These are phyloP conservation scores for Rhodocollybia butyracea DNA, from an alignment of 768 basidiomycete genomes.

Conservation along the genomic window DNA sequence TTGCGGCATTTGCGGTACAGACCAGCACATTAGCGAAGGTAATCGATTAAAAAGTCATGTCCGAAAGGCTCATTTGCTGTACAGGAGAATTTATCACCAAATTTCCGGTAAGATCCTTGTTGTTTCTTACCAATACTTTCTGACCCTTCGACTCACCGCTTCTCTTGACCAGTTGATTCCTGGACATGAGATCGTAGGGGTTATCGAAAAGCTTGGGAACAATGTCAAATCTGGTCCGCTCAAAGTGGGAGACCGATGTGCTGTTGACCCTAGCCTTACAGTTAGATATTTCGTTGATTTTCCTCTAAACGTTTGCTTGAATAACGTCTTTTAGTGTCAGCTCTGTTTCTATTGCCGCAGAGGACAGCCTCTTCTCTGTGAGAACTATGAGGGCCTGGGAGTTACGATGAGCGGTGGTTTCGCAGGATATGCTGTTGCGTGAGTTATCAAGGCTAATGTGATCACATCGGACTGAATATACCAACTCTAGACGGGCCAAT, in stretches of 20 bases:
- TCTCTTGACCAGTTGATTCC: conserved; percentile 54
- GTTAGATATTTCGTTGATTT: conserved; percentile 21
- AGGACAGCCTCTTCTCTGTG: conserved; percentile 66
- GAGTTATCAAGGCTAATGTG: conserved; percentile 17
- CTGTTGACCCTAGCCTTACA: conserved; percentile 55
- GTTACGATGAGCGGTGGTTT: conserved; percentile 68
- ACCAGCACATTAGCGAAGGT: conserved; percentile 45
- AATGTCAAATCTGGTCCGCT: conserved; percentile 49
- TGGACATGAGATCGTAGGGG: conserved; percentile 74
- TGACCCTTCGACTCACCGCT: conserved; percentile 50
- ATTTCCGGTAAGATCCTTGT: conserved; percentile 31
- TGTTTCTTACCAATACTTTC: background rate
- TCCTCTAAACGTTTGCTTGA: background rate
- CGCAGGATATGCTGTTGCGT: conserved; percentile 72
- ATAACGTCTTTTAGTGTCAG: conserved; percentile 43
- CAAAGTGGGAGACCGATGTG: conserved; percentile 52
- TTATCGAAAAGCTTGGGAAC: conserved; percentile 58
- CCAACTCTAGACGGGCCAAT: conserved; percentile 44
- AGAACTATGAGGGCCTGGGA: conserved; percentile 65
- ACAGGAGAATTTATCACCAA: conserved; percentile 43
- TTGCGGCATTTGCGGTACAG: conserved; percentile 7
- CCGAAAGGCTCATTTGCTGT: background rate
- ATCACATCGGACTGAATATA: background rate
- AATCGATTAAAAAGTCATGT: background rate
- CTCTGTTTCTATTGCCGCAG: conserved; percentile 73